These are phyloP conservation scores for Scleromitrula shiraiana DNA, from an alignment of 2,329 filamentous ascomycete species.

Conservation along the genomic window DNA sequence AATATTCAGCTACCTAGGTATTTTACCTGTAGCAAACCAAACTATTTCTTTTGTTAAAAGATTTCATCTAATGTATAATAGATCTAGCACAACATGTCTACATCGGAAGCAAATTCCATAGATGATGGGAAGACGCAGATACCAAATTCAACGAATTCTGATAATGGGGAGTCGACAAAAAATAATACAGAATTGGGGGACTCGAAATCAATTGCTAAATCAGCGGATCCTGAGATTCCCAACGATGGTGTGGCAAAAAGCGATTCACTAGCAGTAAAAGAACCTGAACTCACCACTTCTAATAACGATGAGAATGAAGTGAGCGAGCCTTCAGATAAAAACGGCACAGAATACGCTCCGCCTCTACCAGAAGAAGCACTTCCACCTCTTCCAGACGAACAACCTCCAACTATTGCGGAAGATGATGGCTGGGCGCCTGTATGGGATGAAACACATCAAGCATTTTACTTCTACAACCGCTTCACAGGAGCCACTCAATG, in stretches of 20 bases:
- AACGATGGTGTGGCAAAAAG: background rate
- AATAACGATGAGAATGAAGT: slow-evolving; percentile 10
- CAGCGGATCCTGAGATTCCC: background rate
- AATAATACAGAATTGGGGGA: slow-evolving; percentile 2
- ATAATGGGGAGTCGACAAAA: background rate
- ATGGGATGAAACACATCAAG: slow-evolving; percentile 61
- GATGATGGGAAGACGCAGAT: slow-evolving; percentile 2
- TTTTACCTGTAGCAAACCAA: slow-evolving; percentile 6
- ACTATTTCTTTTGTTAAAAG: slow-evolving; percentile 8
- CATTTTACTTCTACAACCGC: slow-evolving; percentile 81
- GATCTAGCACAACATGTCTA: slow-evolving; percentile 10
- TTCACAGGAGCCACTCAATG: slow-evolving; percentile 70
- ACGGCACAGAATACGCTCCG: slow-evolving; percentile 10
- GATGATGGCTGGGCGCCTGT: slow-evolving; percentile 73
- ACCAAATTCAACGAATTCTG: background rate
- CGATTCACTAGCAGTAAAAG: background rate
- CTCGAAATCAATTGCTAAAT: background rate
- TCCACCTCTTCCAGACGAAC: slow-evolving; percentile 31
- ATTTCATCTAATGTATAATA: slow-evolving; percentile 10
- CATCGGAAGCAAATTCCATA: slow-evolving; percentile 7
- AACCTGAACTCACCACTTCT: slow-evolving; percentile 9
- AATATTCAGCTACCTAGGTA: background rate
- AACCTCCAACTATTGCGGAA: slow-evolving; percentile 39
- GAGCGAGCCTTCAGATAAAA: slow-evolving; percentile 3
- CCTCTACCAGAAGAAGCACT: slow-evolving; percentile 30